Evolutionary conservation across 495 filamentous ascomycete genomes (phyloP), one percentile per base, ranked within the genome.

Genomic region (Lasiosphaeria hispida): DNA sequence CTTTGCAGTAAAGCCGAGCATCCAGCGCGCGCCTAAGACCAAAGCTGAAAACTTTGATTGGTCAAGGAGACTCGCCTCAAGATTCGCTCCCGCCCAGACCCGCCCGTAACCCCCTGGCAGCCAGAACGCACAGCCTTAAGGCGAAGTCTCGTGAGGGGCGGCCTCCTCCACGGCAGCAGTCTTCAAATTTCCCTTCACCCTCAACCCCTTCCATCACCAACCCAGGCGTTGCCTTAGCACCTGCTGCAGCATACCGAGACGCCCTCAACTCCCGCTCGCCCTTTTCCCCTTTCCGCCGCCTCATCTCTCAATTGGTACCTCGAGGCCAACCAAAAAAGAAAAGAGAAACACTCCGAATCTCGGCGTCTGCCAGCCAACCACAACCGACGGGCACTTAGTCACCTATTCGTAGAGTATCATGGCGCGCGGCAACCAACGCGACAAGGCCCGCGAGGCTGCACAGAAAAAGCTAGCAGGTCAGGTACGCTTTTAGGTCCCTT

Each of bases 351-450:
- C 23, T 30, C n/a, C n/a, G n/a, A n/a, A 14, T n/a, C 11, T 34
- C 15, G 47, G n/a, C 33, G 36, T 33, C 8, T 36, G n/a, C 23
- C 23, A 49, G 43, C 54, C 18, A 55, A 53, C 41, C 40, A 53
- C 35, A 34, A 10, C 10, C 9, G 4, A 8, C 39, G 18, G 18
- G 1, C 10, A 56, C 41, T 18, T 15, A 41, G 23, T 5, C 23
- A 30, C 23, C 23, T 5, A 30, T 30, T 30, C 23, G 23, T 30
- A 51, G 18, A 39, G 10, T 51, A 58, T 82, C 70, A 96, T 96
- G 92, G 85, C 92, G 57, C 89, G 92, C 70, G 92, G 92, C 62
- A 97, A 97, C 69, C 92, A 97, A 80, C 85, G 92, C 67, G 91
- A 96, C 53, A 89, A 88, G 72, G 89, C 87, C 66, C 88, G 92